Conservation (phyloP, 352 stramenopile genomes). For the Phytophthora foliorum region DNA sequence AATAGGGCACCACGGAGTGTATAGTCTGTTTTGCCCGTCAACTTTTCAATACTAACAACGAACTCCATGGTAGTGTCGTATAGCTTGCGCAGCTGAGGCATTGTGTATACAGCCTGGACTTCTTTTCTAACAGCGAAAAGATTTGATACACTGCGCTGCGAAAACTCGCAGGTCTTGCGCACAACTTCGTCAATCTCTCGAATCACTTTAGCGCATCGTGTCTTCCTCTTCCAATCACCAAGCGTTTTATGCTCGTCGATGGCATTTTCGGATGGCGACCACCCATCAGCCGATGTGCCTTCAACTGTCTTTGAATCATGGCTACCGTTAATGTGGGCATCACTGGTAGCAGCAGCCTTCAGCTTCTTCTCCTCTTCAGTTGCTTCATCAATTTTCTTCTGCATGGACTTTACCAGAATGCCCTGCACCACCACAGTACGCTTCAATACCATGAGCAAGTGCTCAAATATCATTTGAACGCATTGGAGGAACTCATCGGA, state of each 20-base stretch:
- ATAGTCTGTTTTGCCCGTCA: slow-evolving; percentile 93
- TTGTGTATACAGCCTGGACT: slow-evolving; percentile 87
- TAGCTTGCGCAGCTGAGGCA: slow-evolving; percentile 95
- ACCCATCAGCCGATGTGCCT: slow-evolving; percentile 27
- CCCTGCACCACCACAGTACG: slow-evolving; percentile 82
- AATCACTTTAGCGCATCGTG: slow-evolving; percentile 75
- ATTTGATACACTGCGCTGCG: slow-evolving; percentile 88
- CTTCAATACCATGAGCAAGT: slow-evolving; percentile 85
- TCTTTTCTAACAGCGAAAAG: slow-evolving; percentile 90
- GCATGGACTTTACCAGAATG: slow-evolving; percentile 76
- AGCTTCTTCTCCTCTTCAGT: slow-evolving; percentile 47
- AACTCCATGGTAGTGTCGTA: slow-evolving; percentile 96
- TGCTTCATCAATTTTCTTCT: slow-evolving; percentile 71
- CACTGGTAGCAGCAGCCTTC: slow-evolving; percentile 20
- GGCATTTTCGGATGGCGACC: slow-evolving; percentile 53
- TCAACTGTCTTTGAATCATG: slow-evolving; percentile 19
- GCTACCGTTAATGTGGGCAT: slow-evolving; percentile 18
- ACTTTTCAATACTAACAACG: slow-evolving; percentile 92
- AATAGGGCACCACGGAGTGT: slow-evolving; percentile 94
- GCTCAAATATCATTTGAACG: slow-evolving; percentile 92
- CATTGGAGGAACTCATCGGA: slow-evolving; percentile 91
- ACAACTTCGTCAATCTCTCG: slow-evolving; percentile 88
- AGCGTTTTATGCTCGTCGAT: slow-evolving; percentile 62
- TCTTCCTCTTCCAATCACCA: slow-evolving; percentile 84
- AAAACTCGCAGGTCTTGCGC: slow-evolving; percentile 89